Evolutionary conservation across 1,139 yeast genomes (phyloP).

Genomic region (Candida albicans): DNA sequence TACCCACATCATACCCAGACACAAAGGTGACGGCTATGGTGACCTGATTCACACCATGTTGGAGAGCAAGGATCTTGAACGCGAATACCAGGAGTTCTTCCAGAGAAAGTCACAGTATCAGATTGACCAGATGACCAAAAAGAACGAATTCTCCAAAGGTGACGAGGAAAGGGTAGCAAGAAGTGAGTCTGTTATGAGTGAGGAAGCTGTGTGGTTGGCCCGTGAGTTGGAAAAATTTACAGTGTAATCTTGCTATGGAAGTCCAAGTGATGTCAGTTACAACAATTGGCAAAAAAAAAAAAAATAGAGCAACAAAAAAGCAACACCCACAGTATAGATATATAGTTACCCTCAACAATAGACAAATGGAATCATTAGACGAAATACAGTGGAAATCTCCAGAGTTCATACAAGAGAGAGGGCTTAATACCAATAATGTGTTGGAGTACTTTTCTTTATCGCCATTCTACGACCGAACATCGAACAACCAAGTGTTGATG

Average conservation of each 20-base stretch:
- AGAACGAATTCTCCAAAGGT: slow-evolving; percentile 24
- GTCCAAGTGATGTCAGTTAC: no score
- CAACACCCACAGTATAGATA: background rate
- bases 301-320: background rate
- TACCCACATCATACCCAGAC: slow-evolving; percentile 88
- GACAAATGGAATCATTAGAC: slow-evolving; percentile 44
- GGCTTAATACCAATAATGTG: slow-evolving; percentile 84
- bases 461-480: slow-evolving; percentile 91
- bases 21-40: slow-evolving; percentile 60
- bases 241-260: background rate
- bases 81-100: slow-evolving; percentile 30
- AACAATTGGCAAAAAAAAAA: background rate
- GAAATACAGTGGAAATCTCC: slow-evolving; percentile 98
- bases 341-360: background rate
- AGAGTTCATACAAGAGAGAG: slow-evolving; percentile 91
- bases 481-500: slow-evolving; percentile 89
- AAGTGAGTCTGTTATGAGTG: slow-evolving; percentile 57
- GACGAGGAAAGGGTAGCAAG: slow-evolving; percentile 54
- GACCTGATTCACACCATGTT: slow-evolving; percentile 58
- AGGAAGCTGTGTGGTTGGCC: slow-evolving; percentile 58
- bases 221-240: slow-evolving; percentile 37
- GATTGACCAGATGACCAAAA: slow-evolving; percentile 6
- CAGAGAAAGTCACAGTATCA: slow-evolving; percentile 24
- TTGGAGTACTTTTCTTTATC: slow-evolving; percentile 90
- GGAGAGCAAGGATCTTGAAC: slow-evolving; percentile 45